Percentiles rank a stretch among this genome's conserved stretches.
Conservation (phyloP, 2,329 filamentous ascomycete genomes). For the Trichophyton simii region DNA sequence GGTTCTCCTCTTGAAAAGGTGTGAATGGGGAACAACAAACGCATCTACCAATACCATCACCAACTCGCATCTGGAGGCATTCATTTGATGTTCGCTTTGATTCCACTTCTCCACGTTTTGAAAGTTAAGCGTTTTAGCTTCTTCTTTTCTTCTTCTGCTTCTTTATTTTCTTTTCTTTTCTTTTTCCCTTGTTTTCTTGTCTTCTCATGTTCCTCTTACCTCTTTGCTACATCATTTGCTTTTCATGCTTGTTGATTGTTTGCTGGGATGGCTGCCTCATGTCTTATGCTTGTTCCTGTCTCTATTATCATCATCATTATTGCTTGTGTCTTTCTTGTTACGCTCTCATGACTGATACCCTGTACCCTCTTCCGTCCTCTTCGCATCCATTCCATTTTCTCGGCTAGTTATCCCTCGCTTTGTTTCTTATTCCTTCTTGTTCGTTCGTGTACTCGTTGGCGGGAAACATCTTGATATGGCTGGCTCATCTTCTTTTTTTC, state of each 20-base stretch:
- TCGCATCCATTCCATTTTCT: neutral
- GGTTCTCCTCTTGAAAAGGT: conserved; percentile 17
- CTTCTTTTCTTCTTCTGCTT: neutral
- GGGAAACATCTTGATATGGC: neutral
- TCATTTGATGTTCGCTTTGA: neutral
- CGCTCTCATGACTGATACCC: conserved; percentile 3
- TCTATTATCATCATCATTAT: neutral
- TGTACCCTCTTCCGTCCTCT: neutral
- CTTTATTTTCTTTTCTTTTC: neutral
- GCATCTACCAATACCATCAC: neutral
- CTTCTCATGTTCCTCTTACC: neutral
- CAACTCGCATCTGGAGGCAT: neutral
- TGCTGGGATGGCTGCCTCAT: neutral
- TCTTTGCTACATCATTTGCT: neutral
- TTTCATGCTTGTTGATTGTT: neutral
- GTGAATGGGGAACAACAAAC: neutral
- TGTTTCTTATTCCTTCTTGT: neutral
- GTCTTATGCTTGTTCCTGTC: neutral
- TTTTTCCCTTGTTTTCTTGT: neutral
- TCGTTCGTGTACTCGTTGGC: neutral
- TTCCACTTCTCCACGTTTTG: neutral
- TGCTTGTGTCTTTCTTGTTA: neutral
- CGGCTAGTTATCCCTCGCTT: neutral
- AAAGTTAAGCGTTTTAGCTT: neutral
- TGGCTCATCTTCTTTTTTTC: neutral